A percentile compares a stretch with the other conserved stretches of the same genome.
These are phyloP conservation scores for Botrytis aclada DNA, from an alignment of 2,329 filamentous ascomycete species.

Conservation along the genomic window DNA sequence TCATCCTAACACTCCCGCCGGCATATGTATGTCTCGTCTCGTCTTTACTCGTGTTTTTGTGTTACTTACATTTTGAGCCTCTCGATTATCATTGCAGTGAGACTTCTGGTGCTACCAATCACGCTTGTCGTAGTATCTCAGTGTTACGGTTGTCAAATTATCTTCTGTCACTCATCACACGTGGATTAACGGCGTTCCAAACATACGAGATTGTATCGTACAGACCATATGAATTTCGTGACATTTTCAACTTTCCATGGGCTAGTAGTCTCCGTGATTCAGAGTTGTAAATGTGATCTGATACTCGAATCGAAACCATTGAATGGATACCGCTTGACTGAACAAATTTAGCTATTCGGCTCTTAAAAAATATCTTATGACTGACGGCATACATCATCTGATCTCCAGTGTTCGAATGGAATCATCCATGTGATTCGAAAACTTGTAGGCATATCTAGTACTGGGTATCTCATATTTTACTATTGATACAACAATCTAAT, in stretches of 20 bases:
- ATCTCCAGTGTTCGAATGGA: background rate
- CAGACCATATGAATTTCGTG: background rate
- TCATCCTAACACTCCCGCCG: background rate
- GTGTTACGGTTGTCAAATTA: background rate
- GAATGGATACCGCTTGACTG: too few relatives aligned
- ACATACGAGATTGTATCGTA: background rate
- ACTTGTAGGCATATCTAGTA: background rate
- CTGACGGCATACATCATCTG: background rate
- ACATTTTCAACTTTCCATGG: too few relatives aligned
- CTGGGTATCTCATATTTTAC: background rate
- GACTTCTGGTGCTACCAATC: background rate
- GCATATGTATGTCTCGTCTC: conserved; percentile 2
- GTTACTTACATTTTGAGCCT: background rate
- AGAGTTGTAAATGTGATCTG: background rate
- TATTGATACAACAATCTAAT: background rate
- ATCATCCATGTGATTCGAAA: background rate
- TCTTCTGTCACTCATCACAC: background rate
- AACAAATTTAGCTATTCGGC: background rate
- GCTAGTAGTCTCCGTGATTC: background rate
- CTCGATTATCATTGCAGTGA: background rate
- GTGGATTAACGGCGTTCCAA: background rate
- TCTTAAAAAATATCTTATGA: background rate
- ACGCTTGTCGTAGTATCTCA: background rate
- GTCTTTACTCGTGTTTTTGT: background rate
- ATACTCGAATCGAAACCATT: background rate